These are phyloP conservation scores for Sicyos edulis DNA, from an alignment of 306 rosid species.

Conservation along the genomic window DNA sequence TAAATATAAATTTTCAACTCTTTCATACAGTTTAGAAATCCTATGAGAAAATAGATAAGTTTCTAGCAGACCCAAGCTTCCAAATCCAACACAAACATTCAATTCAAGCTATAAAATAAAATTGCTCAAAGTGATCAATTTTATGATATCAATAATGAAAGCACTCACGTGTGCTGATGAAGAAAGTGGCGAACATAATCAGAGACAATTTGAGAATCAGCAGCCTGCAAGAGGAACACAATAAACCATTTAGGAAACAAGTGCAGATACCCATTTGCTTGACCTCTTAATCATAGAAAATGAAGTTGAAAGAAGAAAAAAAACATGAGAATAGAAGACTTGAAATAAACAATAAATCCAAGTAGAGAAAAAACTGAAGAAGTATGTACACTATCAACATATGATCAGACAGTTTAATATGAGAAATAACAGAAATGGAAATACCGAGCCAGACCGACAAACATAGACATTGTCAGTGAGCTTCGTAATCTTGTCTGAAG, in stretches of 20 bases:
- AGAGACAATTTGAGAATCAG: slow-evolving; percentile 88
- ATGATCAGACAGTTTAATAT: background rate
- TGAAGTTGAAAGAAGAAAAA: background rate
- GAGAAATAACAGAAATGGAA: slow-evolving; percentile 11
- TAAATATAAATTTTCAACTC: background rate
- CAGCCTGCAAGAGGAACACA: slow-evolving; percentile 56
- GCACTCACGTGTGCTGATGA: slow-evolving; percentile 82
- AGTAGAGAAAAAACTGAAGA: background rate
- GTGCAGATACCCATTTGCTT: background rate
- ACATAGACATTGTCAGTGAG: slow-evolving; percentile 91
- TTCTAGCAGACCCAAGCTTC: background rate
- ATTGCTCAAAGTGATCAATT: background rate
- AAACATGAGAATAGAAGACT: background rate
- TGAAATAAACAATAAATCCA: too few relatives aligned
- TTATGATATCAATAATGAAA: background rate
- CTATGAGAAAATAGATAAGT: background rate
- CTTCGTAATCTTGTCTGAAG: slow-evolving; percentile 85
- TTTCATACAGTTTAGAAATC: background rate
- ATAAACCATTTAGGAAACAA: slow-evolving; percentile 12
- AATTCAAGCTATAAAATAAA: background rate
- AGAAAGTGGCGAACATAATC: slow-evolving; percentile 91
- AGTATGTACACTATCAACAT: too few relatives aligned
- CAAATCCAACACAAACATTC: background rate
- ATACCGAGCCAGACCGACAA: slow-evolving; percentile 99
- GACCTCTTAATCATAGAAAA: background rate